Evolutionary conservation across 2,329 filamentous ascomycete species (phyloP).

Genomic region (Aspergillus pseudoterreus): DNA sequence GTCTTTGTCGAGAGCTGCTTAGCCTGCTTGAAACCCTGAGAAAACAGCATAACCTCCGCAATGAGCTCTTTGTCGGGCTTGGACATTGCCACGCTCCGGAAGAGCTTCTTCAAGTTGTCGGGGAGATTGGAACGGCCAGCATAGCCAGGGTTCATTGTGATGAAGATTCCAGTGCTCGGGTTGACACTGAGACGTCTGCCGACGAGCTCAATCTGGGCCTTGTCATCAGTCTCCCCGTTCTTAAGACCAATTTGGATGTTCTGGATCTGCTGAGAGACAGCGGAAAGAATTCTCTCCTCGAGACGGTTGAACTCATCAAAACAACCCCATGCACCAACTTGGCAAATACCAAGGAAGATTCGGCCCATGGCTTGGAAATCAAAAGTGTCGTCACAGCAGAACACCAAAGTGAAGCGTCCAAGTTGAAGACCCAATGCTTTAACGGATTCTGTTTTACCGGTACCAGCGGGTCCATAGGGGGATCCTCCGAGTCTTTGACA

Average conservation of each 20-base stretch:
- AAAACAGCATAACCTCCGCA: conserved; percentile 99
- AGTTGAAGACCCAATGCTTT: conserved; percentile 96
- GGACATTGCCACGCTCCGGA: conserved; percentile 98
- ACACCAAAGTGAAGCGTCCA: conserved; percentile 95
- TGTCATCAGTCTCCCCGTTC: conserved; percentile 74
- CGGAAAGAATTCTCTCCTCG: conserved; percentile 94
- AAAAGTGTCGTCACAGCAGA: conserved; percentile 99
- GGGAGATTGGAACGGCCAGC: conserved; percentile 96
- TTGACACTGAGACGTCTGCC: conserved; percentile 88
- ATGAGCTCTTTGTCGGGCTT: conserved; percentile 99
- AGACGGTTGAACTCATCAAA: conserved; percentile 99
- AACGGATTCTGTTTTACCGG: conserved; percentile 97
- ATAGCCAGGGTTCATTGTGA: conserved; percentile 99
- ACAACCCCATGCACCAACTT: conserved; percentile 98
- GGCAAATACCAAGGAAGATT: conserved; percentile 98
- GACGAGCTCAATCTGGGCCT: conserved; percentile 88
- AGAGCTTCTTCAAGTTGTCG: conserved; percentile 98
- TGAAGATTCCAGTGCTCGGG: conserved; percentile 94
- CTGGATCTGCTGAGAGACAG: conserved; percentile 97
- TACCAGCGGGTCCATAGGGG: conserved; percentile 94
- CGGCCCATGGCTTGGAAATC: conserved; percentile 99
- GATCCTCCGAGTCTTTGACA: conserved; percentile 95
- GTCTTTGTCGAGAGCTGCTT: conserved; percentile 92
- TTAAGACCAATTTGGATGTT: conserved; percentile 97
- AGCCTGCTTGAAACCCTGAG: conserved; percentile 95